Base-by-base conservation (phyloP, 768 basidiomycete genomes). In the Serendipita vermifera region DNA sequence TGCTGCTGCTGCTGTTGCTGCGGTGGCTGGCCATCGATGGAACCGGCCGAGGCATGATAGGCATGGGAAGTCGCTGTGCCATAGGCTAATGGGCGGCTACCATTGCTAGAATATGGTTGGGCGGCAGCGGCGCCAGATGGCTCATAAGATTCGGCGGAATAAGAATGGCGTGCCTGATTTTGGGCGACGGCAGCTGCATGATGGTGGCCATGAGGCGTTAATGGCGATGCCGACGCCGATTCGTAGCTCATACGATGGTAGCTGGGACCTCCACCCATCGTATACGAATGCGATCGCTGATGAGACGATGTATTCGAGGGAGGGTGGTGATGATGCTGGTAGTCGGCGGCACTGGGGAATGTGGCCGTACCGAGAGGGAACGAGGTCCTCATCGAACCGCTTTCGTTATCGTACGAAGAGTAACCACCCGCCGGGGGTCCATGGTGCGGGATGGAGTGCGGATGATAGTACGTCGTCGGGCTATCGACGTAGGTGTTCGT, bases 261-360 rank as follows among this genome's bases (percentile, higher is more conserved):
- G n/a, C n/a, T 9, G 35, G 35, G n/a, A n/a, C 35, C 35, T 9
- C 9, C 35, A 9, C 9, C 35, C 9, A n/a, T 36, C 35, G 35
- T 36, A 43, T 43, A 22, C 13, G 46, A 51, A 29, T 51, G 20
- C 9, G 46, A 51, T 22, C 46, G 46, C 32, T 51, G 46, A n/a
- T 51, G 46, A 51, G 15, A 43, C 26, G 41, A 43, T 43, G 41
- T 2, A 11, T 11, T 43, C 41, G 41, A 11, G 14, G 41, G 41
- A 2, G 41, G 41, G 39, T 17, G 39, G 39, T 26, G 26, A 3
- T 26, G 39, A 3, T 51, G 46, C n/a, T 51, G 46, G 22, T 51
- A 51, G 17, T 51, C 46, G 26, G 46, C 46, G n/a, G 46, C 22
- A n/a, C 24, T 22, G 29, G 46, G 46, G 17, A 51, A 51, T 7